phyloP scores from a whole-genome alignment of 257 asterid species.

The Solanum clarkiae region DNA sequence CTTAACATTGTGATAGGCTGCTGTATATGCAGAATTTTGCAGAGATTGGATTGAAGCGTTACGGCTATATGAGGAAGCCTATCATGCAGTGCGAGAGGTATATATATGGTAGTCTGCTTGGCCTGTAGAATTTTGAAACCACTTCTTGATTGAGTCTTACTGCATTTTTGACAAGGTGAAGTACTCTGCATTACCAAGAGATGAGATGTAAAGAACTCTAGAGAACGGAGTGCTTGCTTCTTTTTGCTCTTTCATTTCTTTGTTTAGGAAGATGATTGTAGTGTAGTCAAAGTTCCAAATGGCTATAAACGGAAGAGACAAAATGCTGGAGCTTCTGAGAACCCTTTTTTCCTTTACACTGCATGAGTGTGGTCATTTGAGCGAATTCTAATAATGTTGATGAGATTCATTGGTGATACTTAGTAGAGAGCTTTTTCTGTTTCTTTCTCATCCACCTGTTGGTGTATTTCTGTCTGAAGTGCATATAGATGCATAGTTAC shows the following conservation, averaged over 20 bases:
- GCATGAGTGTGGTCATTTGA: background rate
- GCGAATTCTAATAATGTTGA: background rate
- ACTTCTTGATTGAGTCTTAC: background rate
- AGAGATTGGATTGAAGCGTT: conserved; percentile 96
- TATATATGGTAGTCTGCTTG: background rate
- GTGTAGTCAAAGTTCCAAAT: background rate
- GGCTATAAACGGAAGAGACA: background rate
- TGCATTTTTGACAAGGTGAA: background rate
- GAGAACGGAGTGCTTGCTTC: background rate
- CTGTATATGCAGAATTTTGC: conserved; percentile 92
- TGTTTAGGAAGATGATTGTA: background rate
- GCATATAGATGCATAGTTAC: background rate
- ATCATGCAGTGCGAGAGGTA: conserved; percentile 84
- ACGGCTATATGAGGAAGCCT: conserved; percentile 82
- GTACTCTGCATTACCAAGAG: background rate
- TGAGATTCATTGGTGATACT: background rate
- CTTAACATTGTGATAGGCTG: conserved; percentile 73
- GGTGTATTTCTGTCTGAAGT: background rate
- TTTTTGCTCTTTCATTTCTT: background rate
- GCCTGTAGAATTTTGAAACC: background rate
- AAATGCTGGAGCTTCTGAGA: background rate
- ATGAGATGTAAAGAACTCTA: background rate
- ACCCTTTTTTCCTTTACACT: background rate
- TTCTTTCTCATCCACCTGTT: background rate
- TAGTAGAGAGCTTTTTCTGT: background rate